Evolutionary conservation across 2,329 filamentous ascomycete genomes (phyloP), one percentile per base, ranked within the genome.

Genomic region (Sporothrix variecibatus): DNA sequence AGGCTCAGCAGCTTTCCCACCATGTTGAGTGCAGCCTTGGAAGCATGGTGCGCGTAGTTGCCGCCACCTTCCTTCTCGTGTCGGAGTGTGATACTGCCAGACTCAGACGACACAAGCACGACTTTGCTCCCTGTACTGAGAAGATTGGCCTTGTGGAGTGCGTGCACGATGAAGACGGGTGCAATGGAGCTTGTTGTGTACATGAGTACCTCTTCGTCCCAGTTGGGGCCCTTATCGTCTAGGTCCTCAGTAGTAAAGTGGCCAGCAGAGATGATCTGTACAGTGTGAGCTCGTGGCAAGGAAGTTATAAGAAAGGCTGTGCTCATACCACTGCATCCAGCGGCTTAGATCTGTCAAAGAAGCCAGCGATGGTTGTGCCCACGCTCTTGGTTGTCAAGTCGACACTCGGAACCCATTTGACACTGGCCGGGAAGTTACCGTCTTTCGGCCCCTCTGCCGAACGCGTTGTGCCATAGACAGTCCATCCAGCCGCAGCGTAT

Each of bases 1-100:
- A 93, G 81, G 77, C 87, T 88, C 74, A 94, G 80, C 71, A 94
- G 83, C 79, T 90, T 92, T 20, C 90, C 91, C 0, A 90, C 88
- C 92, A 94, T 94, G 80, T 94, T 94, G 77, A 92, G 83, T 0
- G 92, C 92, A 1, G 91, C 85, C 80, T 94, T 94, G 80, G 88
- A 91, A 0, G 89, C 92, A 81, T 94, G 91, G 78, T 94, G 92
- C 0, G 87, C 92, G 78, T 91, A 94, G 81, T 93, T 93, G 8
- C 92, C 92, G 40, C 92, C 92, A 6, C 92, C 92, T 80, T 93
- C 92, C 40, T 86, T 88, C 78, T 90, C 86, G 78, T 94, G 91
- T 6, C 92, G 87, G 9, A 94, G 83, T 0, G 87, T 86, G 78
- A 94, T 92, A 77, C 88, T 91, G 31, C 92, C 92, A 38, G 89